phyloP scores from a whole-genome alignment of 225 moss, liverwort and hornwort species.

The Asterella californica region DNA sequence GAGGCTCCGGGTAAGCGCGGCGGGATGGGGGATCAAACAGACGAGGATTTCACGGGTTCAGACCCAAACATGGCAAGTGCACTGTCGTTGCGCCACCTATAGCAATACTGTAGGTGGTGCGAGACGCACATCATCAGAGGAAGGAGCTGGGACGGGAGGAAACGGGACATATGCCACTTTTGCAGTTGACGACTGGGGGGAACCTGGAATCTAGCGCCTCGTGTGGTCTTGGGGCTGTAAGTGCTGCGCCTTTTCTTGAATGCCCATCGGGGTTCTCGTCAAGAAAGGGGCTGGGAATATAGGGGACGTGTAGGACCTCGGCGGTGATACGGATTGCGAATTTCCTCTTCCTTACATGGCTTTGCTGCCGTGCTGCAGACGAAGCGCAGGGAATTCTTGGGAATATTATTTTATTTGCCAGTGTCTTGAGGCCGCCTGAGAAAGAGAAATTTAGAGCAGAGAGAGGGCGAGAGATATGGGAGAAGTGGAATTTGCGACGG shows the following conservation, averaged over 20 bases:
- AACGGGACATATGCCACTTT: background rate
- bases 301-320: background rate
- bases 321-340: background rate
- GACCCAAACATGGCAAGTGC: constrained; percentile 1
- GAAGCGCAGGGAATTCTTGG: background rate
- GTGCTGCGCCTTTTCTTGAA: background rate
- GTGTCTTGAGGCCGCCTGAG: background rate
- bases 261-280: background rate
- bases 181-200: background rate
- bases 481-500: constrained; percentile 56
- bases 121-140: background rate
- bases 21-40: background rate
- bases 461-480: constrained; percentile 21
- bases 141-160: background rate
- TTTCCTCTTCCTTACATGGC: background rate
- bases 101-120: background rate
- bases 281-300: background rate
- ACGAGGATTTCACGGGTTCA: constrained; percentile 1
- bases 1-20: background rate
- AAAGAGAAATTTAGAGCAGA: background rate
- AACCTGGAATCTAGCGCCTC: too few relatives aligned
- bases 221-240: background rate
- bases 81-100: background rate
- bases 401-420: background rate
- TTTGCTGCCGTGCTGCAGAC: background rate